Evolutionary conservation across 208 protist genomes (phyloP).

Genomic region (Porcisia hertigi): DNA sequence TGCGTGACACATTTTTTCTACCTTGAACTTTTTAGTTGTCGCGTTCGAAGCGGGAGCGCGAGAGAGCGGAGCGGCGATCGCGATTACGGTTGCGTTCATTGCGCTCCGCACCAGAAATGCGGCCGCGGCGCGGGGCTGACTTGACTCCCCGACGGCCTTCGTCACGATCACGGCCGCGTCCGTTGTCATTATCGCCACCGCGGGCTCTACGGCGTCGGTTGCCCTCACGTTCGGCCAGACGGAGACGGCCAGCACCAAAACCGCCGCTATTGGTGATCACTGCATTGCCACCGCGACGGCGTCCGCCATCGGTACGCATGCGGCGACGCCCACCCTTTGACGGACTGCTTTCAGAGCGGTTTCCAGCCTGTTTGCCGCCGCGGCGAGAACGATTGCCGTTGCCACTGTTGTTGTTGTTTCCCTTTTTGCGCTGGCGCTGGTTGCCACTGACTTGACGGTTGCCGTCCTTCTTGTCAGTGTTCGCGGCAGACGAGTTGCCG

Average conservation of each 20-base stretch:
- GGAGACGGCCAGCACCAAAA: slow-evolving; percentile 8
- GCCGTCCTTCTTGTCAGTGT: slow-evolving; percentile 16
- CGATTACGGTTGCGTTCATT: slow-evolving; percentile 60
- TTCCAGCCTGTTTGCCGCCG: slow-evolving; percentile 5
- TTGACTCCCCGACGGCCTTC: slow-evolving; percentile 56
- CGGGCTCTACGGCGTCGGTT: slow-evolving; percentile 12
- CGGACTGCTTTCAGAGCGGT: slow-evolving; percentile 6
- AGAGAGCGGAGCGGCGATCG: slow-evolving; percentile 52
- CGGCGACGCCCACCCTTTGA: slow-evolving; percentile 24
- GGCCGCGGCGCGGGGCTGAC: slow-evolving; percentile 36
- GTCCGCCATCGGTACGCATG: slow-evolving; percentile 22
- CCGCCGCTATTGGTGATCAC: slow-evolving; percentile 17
- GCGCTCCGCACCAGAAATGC: slow-evolving; percentile 50
- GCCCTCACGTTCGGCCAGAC: slow-evolving; percentile 13
- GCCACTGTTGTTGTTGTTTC: slow-evolving; percentile 6
- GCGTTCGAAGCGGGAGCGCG: slow-evolving; percentile 61
- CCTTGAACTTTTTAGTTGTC: slow-evolving; percentile 34
- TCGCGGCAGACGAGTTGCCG: slow-evolving; percentile 21
- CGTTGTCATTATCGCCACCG: slow-evolving; percentile 1
- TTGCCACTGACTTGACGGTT: slow-evolving; percentile 13
- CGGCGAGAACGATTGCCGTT: slow-evolving; percentile 3
- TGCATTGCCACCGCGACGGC: slow-evolving; percentile 19
- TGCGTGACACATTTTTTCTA: too few species aligned
- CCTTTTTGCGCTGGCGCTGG: slow-evolving; percentile 4
- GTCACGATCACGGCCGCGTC: slow-evolving; percentile 29